These are phyloP conservation scores for Starmerella bombi DNA, from an alignment of 805 yeast species.

Conservation along the genomic window DNA sequence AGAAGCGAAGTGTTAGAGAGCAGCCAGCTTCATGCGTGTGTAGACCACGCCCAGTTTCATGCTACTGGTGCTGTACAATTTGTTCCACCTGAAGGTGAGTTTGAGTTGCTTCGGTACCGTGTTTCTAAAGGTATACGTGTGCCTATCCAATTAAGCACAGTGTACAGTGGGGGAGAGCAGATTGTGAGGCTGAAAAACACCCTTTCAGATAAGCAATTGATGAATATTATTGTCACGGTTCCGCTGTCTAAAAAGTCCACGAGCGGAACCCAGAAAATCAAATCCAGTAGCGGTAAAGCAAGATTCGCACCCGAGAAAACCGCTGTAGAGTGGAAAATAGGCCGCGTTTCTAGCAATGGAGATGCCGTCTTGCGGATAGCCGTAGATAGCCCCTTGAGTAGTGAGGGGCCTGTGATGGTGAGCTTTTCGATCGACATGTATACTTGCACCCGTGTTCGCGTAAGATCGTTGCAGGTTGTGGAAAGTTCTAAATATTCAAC, in stretches of 20 bases:
- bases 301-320: conserved; percentile 55
- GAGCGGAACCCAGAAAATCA: conserved; percentile 14
- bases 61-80: conserved; percentile 51
- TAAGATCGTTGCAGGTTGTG: conserved; percentile 53
- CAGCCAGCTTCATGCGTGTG: conserved; percentile 79
- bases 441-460: conserved; percentile 62
- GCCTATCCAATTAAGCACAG: conserved; percentile 50
- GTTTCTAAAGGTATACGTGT: conserved; percentile 40
- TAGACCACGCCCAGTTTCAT: conserved; percentile 56
- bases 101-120: conserved; percentile 68
- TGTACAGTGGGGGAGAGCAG: conserved; percentile 35
- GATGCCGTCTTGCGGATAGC: conserved; percentile 59
- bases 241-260: conserved; percentile 33
- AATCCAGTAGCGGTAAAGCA: conserved; percentile 47
- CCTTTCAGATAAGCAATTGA: conserved; percentile 8
- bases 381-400: not conserved
- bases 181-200: conserved; percentile 9
- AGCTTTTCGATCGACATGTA: conserved; percentile 60
- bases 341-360: conserved; percentile 52
- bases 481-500: conserved; percentile 52
- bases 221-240: conserved; percentile 51
- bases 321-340: conserved; percentile 54
- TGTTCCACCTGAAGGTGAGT: conserved; percentile 78
- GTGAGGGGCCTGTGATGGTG: conserved; percentile 44
- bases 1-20: conserved; percentile 49